phyloP scores from a whole-genome alignment of 78 protist species.

The Dictyostelium citrinum region DNA sequence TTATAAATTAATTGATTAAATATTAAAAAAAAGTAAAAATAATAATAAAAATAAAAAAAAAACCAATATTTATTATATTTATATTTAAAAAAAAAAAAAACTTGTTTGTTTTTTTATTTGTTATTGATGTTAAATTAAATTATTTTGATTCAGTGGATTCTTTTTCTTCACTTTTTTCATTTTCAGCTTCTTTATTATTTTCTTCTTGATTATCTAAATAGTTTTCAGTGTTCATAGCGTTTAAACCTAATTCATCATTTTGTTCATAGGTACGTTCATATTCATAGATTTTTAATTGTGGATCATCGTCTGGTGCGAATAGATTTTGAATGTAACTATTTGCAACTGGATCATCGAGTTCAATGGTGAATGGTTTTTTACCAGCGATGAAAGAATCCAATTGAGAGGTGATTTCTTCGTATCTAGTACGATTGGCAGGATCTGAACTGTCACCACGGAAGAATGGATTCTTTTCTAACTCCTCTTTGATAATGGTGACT shows the following conservation, averaged over 20 bases:
- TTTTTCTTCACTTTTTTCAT: not conserved
- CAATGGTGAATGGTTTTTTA: slow-evolving; percentile 80
- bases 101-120: not conserved
- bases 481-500: slow-evolving; percentile 26
- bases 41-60: not conserved
- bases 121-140: not conserved
- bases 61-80: not conserved
- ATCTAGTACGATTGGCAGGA: not conserved
- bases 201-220: slow-evolving; percentile 23
- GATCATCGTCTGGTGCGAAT: slow-evolving; percentile 91
- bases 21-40: too few species aligned
- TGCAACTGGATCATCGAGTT: slow-evolving; percentile 90
- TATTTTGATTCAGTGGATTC: not conserved
- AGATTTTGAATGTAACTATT: slow-evolving; percentile 79
- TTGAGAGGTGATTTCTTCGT: slow-evolving; percentile 15
- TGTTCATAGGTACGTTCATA: slow-evolving; percentile 91
- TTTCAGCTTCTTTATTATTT: not conserved
- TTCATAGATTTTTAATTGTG: slow-evolving; percentile 74
- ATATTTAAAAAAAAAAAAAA: not conserved
- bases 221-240: slow-evolving; percentile 86
- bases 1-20: not conserved
- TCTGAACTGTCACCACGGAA: slow-evolving; percentile 82
- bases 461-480: slow-evolving; percentile 75
- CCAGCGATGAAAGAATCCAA: slow-evolving; percentile 2
- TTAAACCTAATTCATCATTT: slow-evolving; percentile 91